phyloP scores from a whole-genome alignment of 1,284 basidiomycete genomes.

The Acaromyces ingoldii region DNA sequence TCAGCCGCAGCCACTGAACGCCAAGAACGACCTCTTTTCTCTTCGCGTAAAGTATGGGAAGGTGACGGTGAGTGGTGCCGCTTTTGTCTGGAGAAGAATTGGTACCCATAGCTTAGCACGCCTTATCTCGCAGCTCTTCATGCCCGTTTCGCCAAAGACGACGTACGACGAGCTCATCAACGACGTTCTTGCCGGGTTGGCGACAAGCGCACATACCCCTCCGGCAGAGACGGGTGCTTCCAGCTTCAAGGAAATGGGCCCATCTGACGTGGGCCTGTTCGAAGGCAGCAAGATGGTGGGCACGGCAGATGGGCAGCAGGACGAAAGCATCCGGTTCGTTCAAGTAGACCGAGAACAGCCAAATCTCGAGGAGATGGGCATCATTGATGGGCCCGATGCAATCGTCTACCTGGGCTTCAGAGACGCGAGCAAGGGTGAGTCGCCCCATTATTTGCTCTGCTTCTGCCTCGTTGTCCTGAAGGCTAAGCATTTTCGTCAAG shows the following conservation, averaged over 20 bases:
- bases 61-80: not conserved
- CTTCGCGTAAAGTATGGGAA: conserved; percentile 3
- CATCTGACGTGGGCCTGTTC: not conserved
- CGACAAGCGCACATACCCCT: not conserved
- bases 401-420: not conserved
- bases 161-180: not conserved
- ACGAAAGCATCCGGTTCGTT: not conserved
- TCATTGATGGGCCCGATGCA: conserved; percentile 1
- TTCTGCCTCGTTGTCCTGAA: no score
- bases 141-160: not conserved
- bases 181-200: not conserved
- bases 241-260: not conserved
- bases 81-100: not conserved
- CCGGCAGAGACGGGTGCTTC: not conserved
- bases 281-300: not conserved
- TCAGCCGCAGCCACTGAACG: no score
- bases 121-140: not conserved
- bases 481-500: no score
- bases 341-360: not conserved
- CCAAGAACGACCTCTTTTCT: no score
- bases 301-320: not conserved
- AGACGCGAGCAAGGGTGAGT: not conserved
- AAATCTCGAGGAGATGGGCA: not conserved
- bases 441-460: no score
- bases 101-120: not conserved